phyloP scores from a whole-genome alignment of 805 yeast species.

The Lachancea dasiensis region DNA sequence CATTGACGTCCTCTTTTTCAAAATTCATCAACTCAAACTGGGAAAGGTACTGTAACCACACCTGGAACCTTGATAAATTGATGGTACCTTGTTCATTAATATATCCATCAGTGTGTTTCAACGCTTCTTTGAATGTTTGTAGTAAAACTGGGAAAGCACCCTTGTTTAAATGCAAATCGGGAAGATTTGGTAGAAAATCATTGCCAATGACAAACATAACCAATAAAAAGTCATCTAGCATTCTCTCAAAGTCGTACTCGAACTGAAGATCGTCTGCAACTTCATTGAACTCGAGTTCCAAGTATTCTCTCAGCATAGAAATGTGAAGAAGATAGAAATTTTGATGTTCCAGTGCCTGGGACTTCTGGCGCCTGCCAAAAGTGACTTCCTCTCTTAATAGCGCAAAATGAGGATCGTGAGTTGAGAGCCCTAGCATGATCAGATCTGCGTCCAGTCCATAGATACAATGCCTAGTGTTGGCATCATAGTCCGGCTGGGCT shows the following conservation, averaged over 20 bases:
- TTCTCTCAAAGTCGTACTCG: constrained; percentile 75
- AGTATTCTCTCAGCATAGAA: constrained; percentile 82
- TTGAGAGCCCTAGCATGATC: constrained; percentile 84
- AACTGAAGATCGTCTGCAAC: constrained; percentile 59
- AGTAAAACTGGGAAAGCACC: constrained; percentile 94
- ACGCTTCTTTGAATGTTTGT: constrained; percentile 78
- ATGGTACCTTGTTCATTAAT: constrained; percentile 78
- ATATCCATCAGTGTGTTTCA: constrained; percentile 73
- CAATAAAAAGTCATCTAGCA: constrained; percentile 86
- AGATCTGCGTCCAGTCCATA: constrained; percentile 96
- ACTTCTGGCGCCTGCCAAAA: constrained; percentile 55
- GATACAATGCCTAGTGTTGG: constrained; percentile 85
- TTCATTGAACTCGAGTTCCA: constrained; percentile 77
- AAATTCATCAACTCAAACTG: constrained; percentile 80
- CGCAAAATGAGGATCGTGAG: constrained; percentile 95
- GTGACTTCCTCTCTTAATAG: constrained; percentile 91
- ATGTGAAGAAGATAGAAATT: constrained; percentile 78
- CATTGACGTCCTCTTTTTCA: constrained; percentile 75
- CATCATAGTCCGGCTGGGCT: constrained; percentile 65
- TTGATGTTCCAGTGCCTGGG: constrained; percentile 61
- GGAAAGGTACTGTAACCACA: constrained; percentile 72
- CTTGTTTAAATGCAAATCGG: constrained; percentile 86
- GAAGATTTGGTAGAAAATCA: constrained; percentile 95
- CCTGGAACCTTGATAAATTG: constrained; percentile 61
- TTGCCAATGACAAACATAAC: constrained; percentile 94